A percentile compares a stretch with the other conserved stretches of the same genome.
Conservation (phyloP, 2,329 filamentous ascomycete species). For the Trichoderma koningiopsis region DNA sequence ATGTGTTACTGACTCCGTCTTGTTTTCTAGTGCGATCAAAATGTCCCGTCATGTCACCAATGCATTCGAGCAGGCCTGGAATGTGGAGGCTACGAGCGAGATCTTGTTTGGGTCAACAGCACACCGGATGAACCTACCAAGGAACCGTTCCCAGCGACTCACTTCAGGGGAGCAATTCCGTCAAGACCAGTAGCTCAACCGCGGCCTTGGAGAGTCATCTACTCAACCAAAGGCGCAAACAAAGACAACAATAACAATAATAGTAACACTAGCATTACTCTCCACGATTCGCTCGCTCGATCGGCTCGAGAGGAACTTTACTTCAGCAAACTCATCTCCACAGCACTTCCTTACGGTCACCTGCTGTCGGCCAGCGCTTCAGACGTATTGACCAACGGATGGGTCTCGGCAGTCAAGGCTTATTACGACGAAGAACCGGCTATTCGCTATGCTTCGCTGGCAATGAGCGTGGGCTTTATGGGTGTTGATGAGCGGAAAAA, state of each 20-base stretch:
- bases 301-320: constrained; percentile 30
- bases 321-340: constrained; percentile 27
- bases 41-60: constrained; percentile 18
- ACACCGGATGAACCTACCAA: constrained; percentile 14
- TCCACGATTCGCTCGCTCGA: constrained; percentile 24
- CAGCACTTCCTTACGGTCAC: constrained; percentile 26
- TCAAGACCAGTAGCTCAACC: background rate
- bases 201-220: constrained; percentile 20
- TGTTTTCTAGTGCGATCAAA: constrained; percentile 21
- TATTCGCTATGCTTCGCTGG: constrained; percentile 29
- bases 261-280: background rate
- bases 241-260: background rate
- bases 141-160: background rate
- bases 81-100: constrained; percentile 24
- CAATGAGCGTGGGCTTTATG: constrained; percentile 31
- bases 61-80: constrained; percentile 20
- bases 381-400: constrained; percentile 28
- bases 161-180: background rate
- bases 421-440: constrained; percentile 30
- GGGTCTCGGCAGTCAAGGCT: constrained; percentile 29
- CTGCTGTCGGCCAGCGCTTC: constrained; percentile 21
- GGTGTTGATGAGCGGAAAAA: constrained; percentile 28
- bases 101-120: constrained; percentile 27
- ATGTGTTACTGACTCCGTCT: background rate
- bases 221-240: constrained; percentile 4